A percentile compares a stretch with the other conserved stretches of the same genome.
These are phyloP conservation scores for Scutellaria minor DNA, from an alignment of 257 asterid genomes.

Conservation along the genomic window DNA sequence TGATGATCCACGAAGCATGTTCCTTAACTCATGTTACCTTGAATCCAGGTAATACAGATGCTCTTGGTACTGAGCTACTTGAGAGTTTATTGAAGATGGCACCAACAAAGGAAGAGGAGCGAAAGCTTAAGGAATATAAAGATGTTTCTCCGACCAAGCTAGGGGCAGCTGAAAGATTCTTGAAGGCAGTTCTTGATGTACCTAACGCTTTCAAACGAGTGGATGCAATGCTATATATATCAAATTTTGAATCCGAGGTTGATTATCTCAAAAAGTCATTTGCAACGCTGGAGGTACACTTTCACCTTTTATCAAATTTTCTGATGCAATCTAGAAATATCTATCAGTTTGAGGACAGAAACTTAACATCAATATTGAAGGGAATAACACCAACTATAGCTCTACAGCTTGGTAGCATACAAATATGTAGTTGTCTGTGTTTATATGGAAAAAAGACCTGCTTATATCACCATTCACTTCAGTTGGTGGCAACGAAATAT, in stretches of 20 bases:
- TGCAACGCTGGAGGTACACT: conserved; percentile 87
- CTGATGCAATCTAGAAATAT: neutral
- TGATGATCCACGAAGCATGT: neutral
- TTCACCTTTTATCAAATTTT: conserved; percentile 34
- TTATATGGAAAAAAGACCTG: neutral
- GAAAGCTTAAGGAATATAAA: conserved; percentile 73
- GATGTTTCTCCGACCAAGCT: conserved; percentile 89
- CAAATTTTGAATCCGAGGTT: conserved; percentile 84
- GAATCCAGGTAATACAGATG: conserved; percentile 78
- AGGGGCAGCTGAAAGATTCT: conserved; percentile 90
- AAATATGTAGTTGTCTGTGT: neutral
- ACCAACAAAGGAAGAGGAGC: conserved; percentile 94
- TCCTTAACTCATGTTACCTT: conserved; percentile 29
- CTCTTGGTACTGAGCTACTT: conserved; percentile 88
- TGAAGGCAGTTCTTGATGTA: conserved; percentile 86
- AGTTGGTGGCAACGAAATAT: no score
- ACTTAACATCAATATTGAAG: neutral
- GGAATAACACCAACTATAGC: conserved; percentile 20
- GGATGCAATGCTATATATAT: conserved; percentile 85
- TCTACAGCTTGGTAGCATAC: neutral
- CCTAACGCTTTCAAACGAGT: conserved; percentile 91
- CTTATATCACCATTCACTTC: no score
- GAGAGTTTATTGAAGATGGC: conserved; percentile 97
- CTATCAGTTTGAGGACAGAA: conserved; percentile 14
- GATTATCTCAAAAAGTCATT: conserved; percentile 91